Evolutionary conservation across 768 basidiomycete genomes (phyloP).

Genomic region (Clitopilus passeckerianus): DNA sequence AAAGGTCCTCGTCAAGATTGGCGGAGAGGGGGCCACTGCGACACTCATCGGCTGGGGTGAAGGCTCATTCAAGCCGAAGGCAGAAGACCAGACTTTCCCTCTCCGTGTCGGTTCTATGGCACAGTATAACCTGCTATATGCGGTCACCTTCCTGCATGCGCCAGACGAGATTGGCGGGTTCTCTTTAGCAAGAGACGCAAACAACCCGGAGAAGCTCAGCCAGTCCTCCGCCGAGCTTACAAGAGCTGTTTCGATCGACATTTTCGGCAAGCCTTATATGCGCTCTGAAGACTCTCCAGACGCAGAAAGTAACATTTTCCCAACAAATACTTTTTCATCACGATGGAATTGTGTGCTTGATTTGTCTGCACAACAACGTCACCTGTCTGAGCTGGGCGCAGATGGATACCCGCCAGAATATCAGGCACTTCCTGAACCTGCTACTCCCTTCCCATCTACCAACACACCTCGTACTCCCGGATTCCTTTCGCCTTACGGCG

Average conservation of each 20-base stretch:
- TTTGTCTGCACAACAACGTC: constrained; percentile 39
- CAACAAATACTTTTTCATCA: constrained; percentile 74
- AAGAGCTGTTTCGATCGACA: constrained; percentile 74
- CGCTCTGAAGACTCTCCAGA: constrained; percentile 17
- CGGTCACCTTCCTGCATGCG: constrained; percentile 73
- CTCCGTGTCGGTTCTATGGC: constrained; percentile 65
- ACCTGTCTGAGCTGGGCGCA: constrained; percentile 21
- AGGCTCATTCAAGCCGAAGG: constrained; percentile 38
- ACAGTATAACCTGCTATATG: constrained; percentile 87
- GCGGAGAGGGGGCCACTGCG: constrained; percentile 55
- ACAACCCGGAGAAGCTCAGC: constrained; percentile 15
- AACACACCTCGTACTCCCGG: constrained; percentile 18
- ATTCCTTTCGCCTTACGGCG: constrained; percentile 11
- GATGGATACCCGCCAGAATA: constrained; percentile 26
- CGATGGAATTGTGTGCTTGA: constrained; percentile 91
- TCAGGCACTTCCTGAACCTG: constrained; percentile 64
- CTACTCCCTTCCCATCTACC: constrained; percentile 70
- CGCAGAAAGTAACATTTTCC: constrained; percentile 34
- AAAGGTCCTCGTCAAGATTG: constrained; percentile 67
- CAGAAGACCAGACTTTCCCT: constrained; percentile 56
- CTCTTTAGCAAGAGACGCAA: constrained; percentile 21
- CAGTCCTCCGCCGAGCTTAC: constrained; percentile 45
- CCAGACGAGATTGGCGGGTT: constrained; percentile 52
- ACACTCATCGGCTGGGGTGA: constrained; percentile 54
- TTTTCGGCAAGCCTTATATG: constrained; percentile 68